Base-by-base conservation (phyloP, 768 basidiomycete genomes). In the Panaeolus cyanescens region DNA sequence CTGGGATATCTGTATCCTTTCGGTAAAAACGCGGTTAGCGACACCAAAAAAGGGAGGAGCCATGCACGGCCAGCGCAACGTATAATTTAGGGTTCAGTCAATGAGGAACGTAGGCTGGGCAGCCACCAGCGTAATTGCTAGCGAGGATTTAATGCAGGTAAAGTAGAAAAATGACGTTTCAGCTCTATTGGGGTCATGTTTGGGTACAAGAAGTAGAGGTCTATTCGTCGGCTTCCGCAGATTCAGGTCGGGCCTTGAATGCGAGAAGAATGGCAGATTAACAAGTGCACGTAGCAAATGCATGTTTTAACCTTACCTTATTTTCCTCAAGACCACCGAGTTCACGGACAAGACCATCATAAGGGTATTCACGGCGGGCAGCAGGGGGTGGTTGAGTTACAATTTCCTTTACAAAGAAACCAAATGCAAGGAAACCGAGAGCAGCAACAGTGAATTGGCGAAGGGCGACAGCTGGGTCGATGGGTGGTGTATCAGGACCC, bases 301-400 rank as follows among this genome's bases (percentile, higher is more conserved):
- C 13, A 50, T 19, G n/a, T 5, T 19, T 25, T 32, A 22, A 30
- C 68, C 83, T 15, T 59, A 91, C 93, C 83, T 91, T 90, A 73
- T 91, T 92, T 67, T 84, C 88, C 64, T 91, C 86, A 59, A 89
- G 64, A 12, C 93, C 91, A 19, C 93, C 93, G 8, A 95, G 83
- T 72, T 94, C 93, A 59, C 74, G 81, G 33, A 89, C 85, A 32
- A 95, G 80, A 6, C 93, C 93, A 55, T 81, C 80, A 69, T 80
- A 92, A 2, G 93, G 93, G 68, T 91, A 95, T 65, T 90, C 82
- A 54, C 93, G 87, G 15, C 85, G 88, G 4, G 89, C 76, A 13
- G 84, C 84, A 22, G 90, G 90, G 8, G 83, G 76, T 30, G 88
- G 87, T 13, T 86, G 90, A 2, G 83, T 72, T 28, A 88, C 72